Base-by-base conservation (phyloP, 352 stramenopile genomes). In the Pythium rishiriense region DNA sequence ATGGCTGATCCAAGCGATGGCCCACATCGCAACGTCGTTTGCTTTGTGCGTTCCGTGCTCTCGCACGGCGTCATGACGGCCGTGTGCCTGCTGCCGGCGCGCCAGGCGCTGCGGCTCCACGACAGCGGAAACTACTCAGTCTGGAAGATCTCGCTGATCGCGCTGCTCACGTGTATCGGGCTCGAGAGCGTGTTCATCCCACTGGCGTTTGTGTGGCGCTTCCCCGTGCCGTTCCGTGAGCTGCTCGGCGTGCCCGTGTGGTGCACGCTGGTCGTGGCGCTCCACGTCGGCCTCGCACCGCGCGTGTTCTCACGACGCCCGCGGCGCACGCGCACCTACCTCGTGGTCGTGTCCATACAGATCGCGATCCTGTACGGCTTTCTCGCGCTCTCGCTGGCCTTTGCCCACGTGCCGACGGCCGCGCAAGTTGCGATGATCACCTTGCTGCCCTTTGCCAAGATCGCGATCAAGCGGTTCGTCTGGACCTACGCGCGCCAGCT, bases 401-500 rank as follows among this genome's bases (percentile, higher is more conserved):
- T 82, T 64, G 31, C 62, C 9, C 41, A 52, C 5, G 62, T 70
- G 4, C 55, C 69, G 0, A 58, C 57, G 50, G 63, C n/a, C 4
- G 42, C 62, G 22, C 74, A 82, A 24, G 28, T 79, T 4, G 24
- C 55, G 5, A 41, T 81, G 53, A 58, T 78, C 9, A 14, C 71
- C 10, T 21, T 55, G 9, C 73, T 79, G 11, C 65, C 73, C 0
- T 22, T 60, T 0, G 50, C 81, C 15, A 66, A 73, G 45, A 35
- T 71, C 25, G 11, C 59, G 7, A 12, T 76, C 19, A 78, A 76
- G 41, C 65, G 64, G 5, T 45, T 64, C 12, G 50, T 66, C 10
- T 81, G 75, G 73, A 51, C 49, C n/a, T 58, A 74, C 12, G 70
- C 73, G 37, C 58, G 68, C 15, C 65, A 71, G 24, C 63, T 83